Evolutionary conservation across 1,284 basidiomycete genomes (phyloP), one percentile per base, ranked within the genome.

Genomic region (Trichosporon ovoides): DNA sequence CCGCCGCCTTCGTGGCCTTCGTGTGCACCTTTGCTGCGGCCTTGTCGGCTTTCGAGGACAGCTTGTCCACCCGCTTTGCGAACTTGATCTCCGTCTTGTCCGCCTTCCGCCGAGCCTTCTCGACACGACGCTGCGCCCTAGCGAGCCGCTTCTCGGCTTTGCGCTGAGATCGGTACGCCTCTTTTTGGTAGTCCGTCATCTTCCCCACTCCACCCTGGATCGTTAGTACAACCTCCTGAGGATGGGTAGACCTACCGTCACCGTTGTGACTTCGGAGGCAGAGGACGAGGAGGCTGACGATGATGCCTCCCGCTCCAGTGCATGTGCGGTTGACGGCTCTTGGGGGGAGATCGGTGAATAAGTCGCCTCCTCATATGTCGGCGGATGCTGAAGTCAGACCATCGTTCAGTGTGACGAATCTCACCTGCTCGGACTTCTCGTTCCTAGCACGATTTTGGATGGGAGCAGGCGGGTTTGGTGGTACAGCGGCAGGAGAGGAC

Each of bases 61-160:
- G n/a, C 35, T 51, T 46, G 24, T 20, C 28, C 6, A 14, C 33
- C 9, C 28, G 31, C 43, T 24, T 46, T n/a, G 18, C 50, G 28
- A 36, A 46, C 48, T 31, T 37, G 18, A 1, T 11, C 18, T 55
- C 36, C 31, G 55, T 55, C 40, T 57, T 57, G 11, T 14, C 31
- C 13, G 38, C 46, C 40, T 36, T 36, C 2, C 50, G 48, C 22
- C 52, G 50, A 1, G 53, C 53, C 53, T 48, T 59, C 28, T 54
- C 53, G n/a, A 37, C 49, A 7, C 16, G 11, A 19, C 50, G 53
- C 53, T 59, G 37, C 19, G 43, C 38, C 35, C 53, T 57, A 5
- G 43, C 52, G 4, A 50, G 50, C 38, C 24, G 24, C 56, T 57
- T 61, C 40, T 61, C 59, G 3, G 60, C 60, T 34, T 52, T 53